These are phyloP conservation scores for Chenopodium formosanum DNA, from an alignment of 148 eudicot species.

Conservation along the genomic window DNA sequence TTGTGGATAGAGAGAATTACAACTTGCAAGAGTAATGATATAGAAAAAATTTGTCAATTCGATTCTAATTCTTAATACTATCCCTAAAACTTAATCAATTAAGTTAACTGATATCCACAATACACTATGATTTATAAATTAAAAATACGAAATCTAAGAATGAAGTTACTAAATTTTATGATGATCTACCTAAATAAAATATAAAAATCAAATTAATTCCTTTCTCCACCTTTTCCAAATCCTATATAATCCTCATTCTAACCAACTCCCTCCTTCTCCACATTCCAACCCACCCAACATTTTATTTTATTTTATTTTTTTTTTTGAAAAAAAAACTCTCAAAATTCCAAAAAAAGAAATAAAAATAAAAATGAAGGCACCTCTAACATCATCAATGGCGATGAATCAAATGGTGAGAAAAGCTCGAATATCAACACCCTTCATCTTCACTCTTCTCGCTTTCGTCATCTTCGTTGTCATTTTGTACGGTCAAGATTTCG, in stretches of 20 bases:
- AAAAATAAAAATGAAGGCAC: constrained; percentile 12
- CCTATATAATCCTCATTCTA: neutral
- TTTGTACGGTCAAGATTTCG: constrained; percentile 60
- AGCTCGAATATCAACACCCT: constrained; percentile 49
- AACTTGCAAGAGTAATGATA: no score
- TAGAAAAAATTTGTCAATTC: no score
- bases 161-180: neutral
- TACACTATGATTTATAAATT: no score
- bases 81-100: no score
- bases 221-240: neutral
- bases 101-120: no score
- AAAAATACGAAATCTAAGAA: neutral
- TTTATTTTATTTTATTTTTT: no score
- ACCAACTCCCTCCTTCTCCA: constrained; percentile 8
- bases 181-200: constrained; percentile 14
- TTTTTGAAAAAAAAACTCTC: no score
- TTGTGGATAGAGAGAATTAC: no score
- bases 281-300: neutral
- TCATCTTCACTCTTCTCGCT: constrained; percentile 49
- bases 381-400: constrained; percentile 9
- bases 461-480: constrained; percentile 61
- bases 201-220: neutral
- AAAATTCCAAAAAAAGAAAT: neutral
- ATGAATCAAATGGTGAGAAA: constrained; percentile 36
- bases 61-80: no score